Base-by-base conservation (phyloP, 1,139 yeast genomes). In the Geotrichum citri-aurantii region DNA sequence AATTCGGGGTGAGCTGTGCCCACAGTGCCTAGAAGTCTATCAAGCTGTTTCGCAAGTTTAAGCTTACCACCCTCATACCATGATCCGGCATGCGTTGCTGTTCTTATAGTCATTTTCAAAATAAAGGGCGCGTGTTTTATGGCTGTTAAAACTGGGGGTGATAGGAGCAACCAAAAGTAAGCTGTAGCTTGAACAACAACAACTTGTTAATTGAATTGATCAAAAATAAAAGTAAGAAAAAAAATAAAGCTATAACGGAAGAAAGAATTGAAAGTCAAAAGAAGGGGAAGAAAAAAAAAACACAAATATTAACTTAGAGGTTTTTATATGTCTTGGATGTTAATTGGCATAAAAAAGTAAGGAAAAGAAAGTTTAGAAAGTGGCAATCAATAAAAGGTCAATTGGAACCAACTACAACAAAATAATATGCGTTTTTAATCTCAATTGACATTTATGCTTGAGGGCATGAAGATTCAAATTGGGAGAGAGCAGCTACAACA, bases 71-170 rank as follows among this genome's bases (percentile, higher is more conserved):
- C 77, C 7, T 82, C 69, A 71, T 93, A 93, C 99, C 99, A 93
- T 1, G 88, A 73, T 1, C 97, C 97, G 1, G 97, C 86, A 69
- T 91, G 97, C 1, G 95, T 79, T 0, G 96, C 96, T 5, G 80
- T 77, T 57, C 92, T 77, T 46, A 73, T 66, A 55, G 70, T 63
- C 76, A 75, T 73, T 2, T 37, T 50, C n/a, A 14, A 3, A n/a
- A 37, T 5, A 11, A 37, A 37, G 5, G 5, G 17, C 17, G 48
- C 14, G 11, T 11, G 48, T 46, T 17, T 46, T 21, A 46, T 46
- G 27, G 21, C 17, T 46, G 27, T 21, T 46, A 23, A 46, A 17
- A 23, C n/a, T 17, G n/a, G 10, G 26, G 14, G 2, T 46, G 2
- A 24, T 46, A 46, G 5, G n/a, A 24, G 48, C 48, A 24, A 46